Base-by-base conservation (phyloP, 225 moss, liverwort and hornwort species). In the Sphagnum tenellum region DNA sequence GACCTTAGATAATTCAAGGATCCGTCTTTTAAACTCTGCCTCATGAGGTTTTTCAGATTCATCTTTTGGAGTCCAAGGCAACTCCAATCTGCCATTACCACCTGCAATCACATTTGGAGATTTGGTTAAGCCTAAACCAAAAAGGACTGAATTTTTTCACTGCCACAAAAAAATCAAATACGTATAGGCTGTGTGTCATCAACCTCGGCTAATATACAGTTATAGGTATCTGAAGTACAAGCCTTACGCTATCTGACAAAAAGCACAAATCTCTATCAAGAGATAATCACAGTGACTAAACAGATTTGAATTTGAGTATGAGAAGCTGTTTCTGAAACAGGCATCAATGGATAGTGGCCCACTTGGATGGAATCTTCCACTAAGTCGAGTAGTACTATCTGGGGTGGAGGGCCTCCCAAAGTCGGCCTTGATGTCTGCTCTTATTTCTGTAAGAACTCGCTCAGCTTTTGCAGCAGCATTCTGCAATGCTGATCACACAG, bases 381-480 rank as follows among this genome's bases (percentile, higher is more conserved):
- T 74, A 14, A 76, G 65, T 60, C 84, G 79, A 55, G 68, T 46
- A 5, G 65, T 56, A 56, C 55, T 73, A 61, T 83, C 74, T 48
- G 81, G 79, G 74, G 75, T 83, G 56, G 74, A 66, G 65, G 89
- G 71, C 62, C 88, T 86, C 62, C 79, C 82, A 50, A 86, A 85
- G 46, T 95, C 94, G 66, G 91, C 83, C 73, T 91, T 95, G 13
- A 91, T 72, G 75, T 95, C 94, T 48, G 89, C 91, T 76, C 91
- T 95, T 53, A 95, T 89, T 75, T 95, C 94, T 11, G 82, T 91
- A 4, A 95, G 84, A 13, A 91, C 91, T 50, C 91, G 91, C 73
- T 91, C 94, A 48, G 94, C 94, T 84, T 95, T 95, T 12, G 94
- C 91, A 67, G 94, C 94, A 73, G 89, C 94, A 82, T 86, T 84